These are phyloP conservation scores for Trypanosoma rangeli DNA, from an alignment of 208 protist genomes.

Conservation along the genomic window DNA sequence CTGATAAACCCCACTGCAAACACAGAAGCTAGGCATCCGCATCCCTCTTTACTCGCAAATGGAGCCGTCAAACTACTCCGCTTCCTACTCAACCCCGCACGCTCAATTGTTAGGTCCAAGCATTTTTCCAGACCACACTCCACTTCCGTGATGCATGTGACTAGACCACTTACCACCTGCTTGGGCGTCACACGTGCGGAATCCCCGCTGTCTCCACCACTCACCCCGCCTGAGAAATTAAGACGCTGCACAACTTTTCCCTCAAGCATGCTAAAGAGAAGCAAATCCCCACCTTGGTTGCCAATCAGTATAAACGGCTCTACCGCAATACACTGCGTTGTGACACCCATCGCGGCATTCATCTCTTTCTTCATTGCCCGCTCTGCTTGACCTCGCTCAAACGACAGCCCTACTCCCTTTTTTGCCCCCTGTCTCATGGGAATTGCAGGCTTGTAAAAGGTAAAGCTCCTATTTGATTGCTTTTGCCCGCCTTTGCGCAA, in stretches of 20 bases:
- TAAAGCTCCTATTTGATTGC: neutral
- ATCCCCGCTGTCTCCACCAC: conserved; percentile 22
- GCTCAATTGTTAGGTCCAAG: conserved; percentile 43
- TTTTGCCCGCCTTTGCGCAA: conserved; percentile 2
- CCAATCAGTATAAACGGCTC: conserved; percentile 85
- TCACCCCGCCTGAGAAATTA: conserved; percentile 45
- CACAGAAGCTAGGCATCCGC: conserved; percentile 39
- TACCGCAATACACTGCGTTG: conserved; percentile 67
- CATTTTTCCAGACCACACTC: conserved; percentile 70
- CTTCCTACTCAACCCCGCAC: conserved; percentile 45
- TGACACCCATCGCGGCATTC: conserved; percentile 22
- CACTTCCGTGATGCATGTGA: conserved; percentile 75
- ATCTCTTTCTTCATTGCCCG: neutral
- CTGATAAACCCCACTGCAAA: conserved; percentile 82
- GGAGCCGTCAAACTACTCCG: conserved; percentile 32
- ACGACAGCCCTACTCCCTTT: neutral
- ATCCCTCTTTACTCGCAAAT: neutral
- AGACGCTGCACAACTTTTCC: conserved; percentile 69
- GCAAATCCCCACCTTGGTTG: conserved; percentile 81
- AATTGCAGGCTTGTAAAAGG: neutral
- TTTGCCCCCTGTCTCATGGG: neutral
- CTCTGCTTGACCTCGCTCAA: conserved; percentile 5
- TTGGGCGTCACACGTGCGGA: neutral
- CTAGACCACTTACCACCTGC: conserved; percentile 53
- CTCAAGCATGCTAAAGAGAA: conserved; percentile 72